These are phyloP conservation scores for Volutella citrinella DNA, from an alignment of 2,329 filamentous ascomycete genomes.

Conservation along the genomic window DNA sequence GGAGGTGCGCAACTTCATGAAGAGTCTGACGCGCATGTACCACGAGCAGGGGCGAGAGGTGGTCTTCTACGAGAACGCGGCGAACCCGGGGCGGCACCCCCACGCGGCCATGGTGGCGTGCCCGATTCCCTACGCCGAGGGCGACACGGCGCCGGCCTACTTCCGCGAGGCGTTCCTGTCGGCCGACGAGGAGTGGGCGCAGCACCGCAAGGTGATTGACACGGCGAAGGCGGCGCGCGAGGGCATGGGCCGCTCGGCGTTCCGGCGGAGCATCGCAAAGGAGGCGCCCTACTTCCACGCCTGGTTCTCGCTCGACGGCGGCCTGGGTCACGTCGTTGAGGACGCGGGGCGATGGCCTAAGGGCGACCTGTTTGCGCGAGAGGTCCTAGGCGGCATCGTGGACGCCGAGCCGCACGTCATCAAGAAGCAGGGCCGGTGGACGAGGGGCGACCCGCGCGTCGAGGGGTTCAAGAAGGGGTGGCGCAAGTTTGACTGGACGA, in stretches of 20 bases:
- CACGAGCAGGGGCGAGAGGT: slow-evolving; percentile 90
- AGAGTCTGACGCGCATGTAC: slow-evolving; percentile 89
- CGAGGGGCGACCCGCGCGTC: slow-evolving; percentile 62
- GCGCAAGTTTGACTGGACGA: slow-evolving; percentile 89
- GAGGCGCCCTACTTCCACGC: slow-evolving; percentile 99
- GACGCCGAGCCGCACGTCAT: slow-evolving; percentile 78
- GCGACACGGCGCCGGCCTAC: slow-evolving; percentile 87
- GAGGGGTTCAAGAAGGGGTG: slow-evolving; percentile 81
- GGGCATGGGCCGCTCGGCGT: slow-evolving; percentile 73
- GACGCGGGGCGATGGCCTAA: slow-evolving; percentile 80
- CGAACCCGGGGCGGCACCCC: slow-evolving; percentile 69
- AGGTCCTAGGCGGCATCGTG: slow-evolving; percentile 89
- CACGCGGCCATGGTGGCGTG: slow-evolving; percentile 86
- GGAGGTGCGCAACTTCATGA: slow-evolving; percentile 99
- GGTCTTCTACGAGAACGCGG: slow-evolving; percentile 97
- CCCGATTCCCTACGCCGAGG: slow-evolving; percentile 87
- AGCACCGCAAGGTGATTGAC: slow-evolving; percentile 93
- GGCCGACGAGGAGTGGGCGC: slow-evolving; percentile 88
- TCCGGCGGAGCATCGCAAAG: slow-evolving; percentile 78
- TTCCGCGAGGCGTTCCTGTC: slow-evolving; percentile 92
- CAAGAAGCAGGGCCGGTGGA: slow-evolving; percentile 88
- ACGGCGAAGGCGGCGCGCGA: slow-evolving; percentile 65
- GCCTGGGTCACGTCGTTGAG: slow-evolving; percentile 89
- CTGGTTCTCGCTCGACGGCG: slow-evolving; percentile 92
- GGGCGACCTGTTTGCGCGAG: slow-evolving; percentile 88